Conservation (phyloP, 768 basidiomycete species). For the Leccinum subtestaceum region DNA sequence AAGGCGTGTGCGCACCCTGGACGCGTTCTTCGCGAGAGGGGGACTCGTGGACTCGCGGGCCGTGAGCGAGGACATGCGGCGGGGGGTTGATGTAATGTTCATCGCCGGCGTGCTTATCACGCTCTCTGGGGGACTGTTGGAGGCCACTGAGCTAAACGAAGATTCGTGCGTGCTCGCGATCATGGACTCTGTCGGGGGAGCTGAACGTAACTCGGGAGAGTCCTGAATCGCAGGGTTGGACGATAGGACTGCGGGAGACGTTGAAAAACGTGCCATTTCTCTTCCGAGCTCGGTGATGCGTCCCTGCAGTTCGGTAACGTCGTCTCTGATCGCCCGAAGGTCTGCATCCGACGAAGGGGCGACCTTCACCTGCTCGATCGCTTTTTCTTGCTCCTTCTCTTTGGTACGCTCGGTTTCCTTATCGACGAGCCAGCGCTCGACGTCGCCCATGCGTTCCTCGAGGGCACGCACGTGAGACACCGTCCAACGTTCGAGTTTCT, state of each 20-base stretch:
- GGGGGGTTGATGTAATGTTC: conserved; percentile 27
- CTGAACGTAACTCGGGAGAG: conserved; percentile 43
- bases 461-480: conserved; percentile 84
- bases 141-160: conserved; percentile 19
- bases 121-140: conserved; percentile 15
- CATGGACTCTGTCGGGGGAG: conserved; percentile 48
- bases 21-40: conserved; percentile 41
- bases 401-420: conserved; percentile 60
- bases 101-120: conserved; percentile 13
- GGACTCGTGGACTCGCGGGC: conserved; percentile 65
- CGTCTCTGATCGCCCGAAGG: conserved; percentile 59
- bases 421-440: conserved; percentile 87
- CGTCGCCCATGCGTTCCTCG: conserved; percentile 90
- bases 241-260: conserved; percentile 43
- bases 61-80: conserved; percentile 36
- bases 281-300: conserved; percentile 72
- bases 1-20: conserved; percentile 44
- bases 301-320: conserved; percentile 69
- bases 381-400: conserved; percentile 40
- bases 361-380: conserved; percentile 1
- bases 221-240: conserved; percentile 46
- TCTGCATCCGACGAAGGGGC: conserved; percentile 32
- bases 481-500: conserved; percentile 89
- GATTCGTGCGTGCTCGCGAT: conserved; percentile 32
- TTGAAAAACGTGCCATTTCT: conserved; percentile 74